phyloP scores from a whole-genome alignment of 805 yeast species.

The Clavispora fructus region DNA sequence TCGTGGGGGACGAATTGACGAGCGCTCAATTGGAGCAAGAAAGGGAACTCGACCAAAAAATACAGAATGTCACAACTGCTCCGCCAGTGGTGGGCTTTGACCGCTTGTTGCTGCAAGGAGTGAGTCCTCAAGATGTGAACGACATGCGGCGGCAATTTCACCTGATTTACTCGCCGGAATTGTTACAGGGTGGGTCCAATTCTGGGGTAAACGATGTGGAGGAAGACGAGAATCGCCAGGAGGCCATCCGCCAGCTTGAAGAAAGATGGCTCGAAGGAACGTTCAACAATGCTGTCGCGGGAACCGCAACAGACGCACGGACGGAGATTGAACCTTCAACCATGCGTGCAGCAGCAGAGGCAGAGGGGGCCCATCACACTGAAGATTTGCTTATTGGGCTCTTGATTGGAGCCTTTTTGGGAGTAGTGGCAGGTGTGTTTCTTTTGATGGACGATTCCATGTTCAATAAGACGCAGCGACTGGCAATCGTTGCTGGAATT shows the following conservation, averaged over 20 bases:
- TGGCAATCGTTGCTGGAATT: slow-evolving; percentile 70
- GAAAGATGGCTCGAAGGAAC: slow-evolving; percentile 87
- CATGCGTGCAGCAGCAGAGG: slow-evolving; percentile 21
- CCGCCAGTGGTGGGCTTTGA: slow-evolving; percentile 85
- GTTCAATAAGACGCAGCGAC: slow-evolving; percentile 56
- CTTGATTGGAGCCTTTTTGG: slow-evolving; percentile 68
- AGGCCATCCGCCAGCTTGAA: slow-evolving; percentile 57
- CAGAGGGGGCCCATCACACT: slow-evolving; percentile 38
- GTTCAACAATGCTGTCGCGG: slow-evolving; percentile 34
- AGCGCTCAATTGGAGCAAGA: slow-evolving; percentile 55
- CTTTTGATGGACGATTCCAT: slow-evolving; percentile 55
- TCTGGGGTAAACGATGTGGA: slow-evolving; percentile 33
- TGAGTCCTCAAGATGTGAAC: slow-evolving; percentile 69
- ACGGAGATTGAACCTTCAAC: slow-evolving; percentile 1
- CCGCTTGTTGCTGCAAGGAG: slow-evolving; percentile 76
- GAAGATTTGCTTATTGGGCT: slow-evolving; percentile 68
- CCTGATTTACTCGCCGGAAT: slow-evolving; percentile 52
- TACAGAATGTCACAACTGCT: slow-evolving; percentile 44
- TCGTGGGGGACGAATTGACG: slow-evolving; percentile 62
- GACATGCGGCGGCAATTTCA: slow-evolving; percentile 72
- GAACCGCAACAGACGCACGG: slow-evolving; percentile 2
- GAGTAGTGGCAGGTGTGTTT: slow-evolving; percentile 59
- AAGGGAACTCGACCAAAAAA: slow-evolving; percentile 47
- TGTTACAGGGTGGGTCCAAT: slow-evolving; percentile 13
- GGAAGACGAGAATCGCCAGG: slow-evolving; percentile 36